Conservation (phyloP, 257 asterid species). For the Lantana camara region DNA sequence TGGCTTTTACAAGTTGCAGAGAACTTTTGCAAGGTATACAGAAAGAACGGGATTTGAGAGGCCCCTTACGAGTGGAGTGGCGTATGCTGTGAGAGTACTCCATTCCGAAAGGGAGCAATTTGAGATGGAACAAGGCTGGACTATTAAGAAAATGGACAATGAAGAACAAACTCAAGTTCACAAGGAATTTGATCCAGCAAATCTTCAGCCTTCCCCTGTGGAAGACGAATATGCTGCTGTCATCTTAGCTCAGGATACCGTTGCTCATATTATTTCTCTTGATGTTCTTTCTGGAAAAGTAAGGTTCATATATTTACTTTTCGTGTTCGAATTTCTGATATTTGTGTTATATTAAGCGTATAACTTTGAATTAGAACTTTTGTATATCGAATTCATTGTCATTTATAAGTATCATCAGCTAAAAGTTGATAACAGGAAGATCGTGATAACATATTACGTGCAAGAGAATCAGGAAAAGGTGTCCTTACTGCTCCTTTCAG, state of each 20-base stretch:
- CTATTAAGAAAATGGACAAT: constrained; percentile 84
- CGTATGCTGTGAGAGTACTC: constrained; percentile 44
- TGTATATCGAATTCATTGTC: no score
- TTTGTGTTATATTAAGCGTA: no score
- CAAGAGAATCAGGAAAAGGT: constrained; percentile 95
- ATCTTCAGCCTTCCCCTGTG: constrained; percentile 77
- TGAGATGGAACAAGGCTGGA: constrained; percentile 89
- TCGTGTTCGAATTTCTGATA: neutral
- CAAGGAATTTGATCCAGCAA: constrained; percentile 70
- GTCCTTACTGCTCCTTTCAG: constrained; percentile 97
- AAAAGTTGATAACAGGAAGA: constrained; percentile 69
- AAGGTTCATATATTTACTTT: constrained; percentile 11
- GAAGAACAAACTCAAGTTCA: constrained; percentile 86
- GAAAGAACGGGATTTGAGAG: constrained; percentile 30
- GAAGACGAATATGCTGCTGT: constrained; percentile 96
- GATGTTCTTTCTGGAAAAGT: constrained; percentile 98
- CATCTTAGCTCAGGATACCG: constrained; percentile 95
- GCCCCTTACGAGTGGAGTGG: neutral
- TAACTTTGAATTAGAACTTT: no score
- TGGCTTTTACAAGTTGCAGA: constrained; percentile 45
- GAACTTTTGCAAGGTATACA: constrained; percentile 81
- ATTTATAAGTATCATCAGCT: no score
- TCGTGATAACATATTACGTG: constrained; percentile 90
- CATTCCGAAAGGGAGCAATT: constrained; percentile 76
- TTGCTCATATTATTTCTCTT: constrained; percentile 88